phyloP scores from a whole-genome alignment of 495 filamentous ascomycete species.

The Penicillium cinerascens region DNA sequence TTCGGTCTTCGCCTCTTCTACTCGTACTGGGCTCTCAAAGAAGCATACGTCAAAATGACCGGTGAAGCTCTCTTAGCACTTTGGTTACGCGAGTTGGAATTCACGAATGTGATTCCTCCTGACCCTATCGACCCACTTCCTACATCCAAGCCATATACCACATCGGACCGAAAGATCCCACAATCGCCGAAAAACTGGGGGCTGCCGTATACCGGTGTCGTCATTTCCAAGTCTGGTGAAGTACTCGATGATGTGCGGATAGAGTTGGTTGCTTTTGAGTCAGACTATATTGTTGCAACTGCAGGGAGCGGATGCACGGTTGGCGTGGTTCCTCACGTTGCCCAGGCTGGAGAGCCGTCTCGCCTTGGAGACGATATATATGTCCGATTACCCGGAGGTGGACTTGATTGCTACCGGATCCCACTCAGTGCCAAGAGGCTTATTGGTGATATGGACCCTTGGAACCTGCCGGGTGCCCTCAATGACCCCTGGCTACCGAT shows the following conservation, averaged over 20 bases:
- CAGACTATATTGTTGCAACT: slow-evolving; percentile 60
- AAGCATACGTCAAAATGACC: slow-evolving; percentile 92
- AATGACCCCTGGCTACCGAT: slow-evolving; percentile 26
- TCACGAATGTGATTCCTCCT: slow-evolving; percentile 60
- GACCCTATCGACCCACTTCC: slow-evolving; percentile 22
- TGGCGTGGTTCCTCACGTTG: slow-evolving; percentile 15
- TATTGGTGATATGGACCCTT: slow-evolving; percentile 21
- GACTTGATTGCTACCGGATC: slow-evolving; percentile 6
- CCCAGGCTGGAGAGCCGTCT: slow-evolving; percentile 3
- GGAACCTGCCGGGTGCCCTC: slow-evolving; percentile 10
- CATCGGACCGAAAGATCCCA: slow-evolving; percentile 10
- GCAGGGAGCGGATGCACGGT: slow-evolving; percentile 39
- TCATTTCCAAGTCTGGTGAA: slow-evolving; percentile 48
- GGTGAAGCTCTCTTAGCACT: slow-evolving; percentile 80
- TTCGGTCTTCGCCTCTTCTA: slow-evolving; percentile 75
- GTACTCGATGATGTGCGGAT: slow-evolving; percentile 52
- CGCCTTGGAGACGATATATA: slow-evolving; percentile 6
- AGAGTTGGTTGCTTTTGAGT: slow-evolving; percentile 58
- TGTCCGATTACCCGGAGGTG: background rate
- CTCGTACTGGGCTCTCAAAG: slow-evolving; percentile 82
- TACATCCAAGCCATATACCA: slow-evolving; percentile 4
- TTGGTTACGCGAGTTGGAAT: slow-evolving; percentile 71
- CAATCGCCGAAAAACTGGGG: slow-evolving; percentile 40
- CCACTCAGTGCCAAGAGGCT: slow-evolving; percentile 8
- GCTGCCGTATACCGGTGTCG: slow-evolving; percentile 47